Evolutionary conservation across 2,329 filamentous ascomycete genomes (phyloP).

Genomic region (Hypomyces rosellus): DNA sequence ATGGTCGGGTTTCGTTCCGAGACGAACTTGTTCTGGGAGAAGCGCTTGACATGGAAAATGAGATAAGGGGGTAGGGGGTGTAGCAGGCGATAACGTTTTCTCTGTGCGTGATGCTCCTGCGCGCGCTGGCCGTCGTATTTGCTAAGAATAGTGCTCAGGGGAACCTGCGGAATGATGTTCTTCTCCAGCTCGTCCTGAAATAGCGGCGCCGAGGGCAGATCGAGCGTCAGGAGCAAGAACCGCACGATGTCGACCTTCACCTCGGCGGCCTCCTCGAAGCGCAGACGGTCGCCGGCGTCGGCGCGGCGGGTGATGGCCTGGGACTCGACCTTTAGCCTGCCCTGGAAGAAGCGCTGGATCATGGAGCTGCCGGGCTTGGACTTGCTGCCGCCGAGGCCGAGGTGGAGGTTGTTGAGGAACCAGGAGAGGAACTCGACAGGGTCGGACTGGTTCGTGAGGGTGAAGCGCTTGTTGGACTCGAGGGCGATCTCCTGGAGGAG

Average conservation of each 20-base stretch:
- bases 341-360: slow-evolving; percentile 89
- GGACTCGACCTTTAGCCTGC: slow-evolving; percentile 83
- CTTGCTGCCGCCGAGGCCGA: slow-evolving; percentile 84
- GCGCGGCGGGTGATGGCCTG: slow-evolving; percentile 90
- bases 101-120: slow-evolving; percentile 82
- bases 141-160: slow-evolving; percentile 72
- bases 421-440: slow-evolving; percentile 94
- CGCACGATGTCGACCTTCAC: slow-evolving; percentile 72
- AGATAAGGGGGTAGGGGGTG: slow-evolving; percentile 90
- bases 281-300: slow-evolving; percentile 77
- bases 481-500: slow-evolving; percentile 90
- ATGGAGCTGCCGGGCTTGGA: slow-evolving; percentile 79
- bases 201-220: slow-evolving; percentile 83
- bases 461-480: slow-evolving; percentile 87
- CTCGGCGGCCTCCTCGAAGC: slow-evolving; percentile 83
- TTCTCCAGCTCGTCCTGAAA: slow-evolving; percentile 93
- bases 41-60: slow-evolving; percentile 93
- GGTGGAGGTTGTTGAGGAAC: slow-evolving; percentile 94
- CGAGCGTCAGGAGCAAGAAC: slow-evolving; percentile 88
- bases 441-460: slow-evolving; percentile 83
- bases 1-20: slow-evolving; percentile 95
- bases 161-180: slow-evolving; percentile 93
- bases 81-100: slow-evolving; percentile 81
- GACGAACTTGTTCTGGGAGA: slow-evolving; percentile 94
- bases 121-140: slow-evolving; percentile 89